A percentile compares a stretch with the other conserved stretches of the same genome.
phyloP scores from a whole-genome alignment of 495 filamentous ascomycete genomes.

The Parathielavia appendiculata region DNA sequence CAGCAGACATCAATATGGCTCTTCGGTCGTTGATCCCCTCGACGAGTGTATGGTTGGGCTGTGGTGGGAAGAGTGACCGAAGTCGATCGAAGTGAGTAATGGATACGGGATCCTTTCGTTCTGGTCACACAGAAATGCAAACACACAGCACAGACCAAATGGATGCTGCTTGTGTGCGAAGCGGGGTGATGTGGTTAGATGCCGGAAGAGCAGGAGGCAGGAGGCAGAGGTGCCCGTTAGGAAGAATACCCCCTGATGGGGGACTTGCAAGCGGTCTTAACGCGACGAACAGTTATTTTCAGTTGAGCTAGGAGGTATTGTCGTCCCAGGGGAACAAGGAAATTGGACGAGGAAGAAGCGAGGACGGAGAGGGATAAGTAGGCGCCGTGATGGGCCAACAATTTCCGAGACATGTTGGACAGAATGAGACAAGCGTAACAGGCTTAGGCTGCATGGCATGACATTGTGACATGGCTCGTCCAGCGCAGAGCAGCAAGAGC shows the following conservation, averaged over 20 bases:
- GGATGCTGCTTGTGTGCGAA: conserved; percentile 10
- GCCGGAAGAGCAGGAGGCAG: conserved; percentile 6
- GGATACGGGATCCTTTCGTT: background rate
- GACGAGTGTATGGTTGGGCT: background rate
- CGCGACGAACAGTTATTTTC: conserved; percentile 14
- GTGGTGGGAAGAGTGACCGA: conserved; percentile 1
- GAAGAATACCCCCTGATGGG: conserved; percentile 26
- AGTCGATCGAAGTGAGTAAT: conserved; percentile 6
- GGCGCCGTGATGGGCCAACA: conserved; percentile 12
- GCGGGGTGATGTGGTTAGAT: background rate
- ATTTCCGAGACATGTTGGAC: conserved; percentile 14
- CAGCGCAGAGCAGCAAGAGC: background rate
- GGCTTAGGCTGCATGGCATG: conserved; percentile 1
- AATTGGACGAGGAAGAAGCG: conserved; percentile 1
- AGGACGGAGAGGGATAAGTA: conserved; percentile 13
- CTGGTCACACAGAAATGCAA: conserved; percentile 9
- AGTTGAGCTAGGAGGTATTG: background rate
- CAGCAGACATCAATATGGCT: conserved; percentile 70
- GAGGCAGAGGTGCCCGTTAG: conserved; percentile 15
- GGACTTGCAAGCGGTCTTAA: conserved; percentile 20
- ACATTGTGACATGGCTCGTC: conserved; percentile 1
- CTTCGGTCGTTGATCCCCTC: conserved; percentile 27
- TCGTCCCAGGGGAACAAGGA: background rate
- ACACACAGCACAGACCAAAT: background rate
- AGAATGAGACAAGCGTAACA: background rate